phyloP scores from a whole-genome alignment of 1,284 basidiomycete species.

The Ceratobasidium sp. region DNA sequence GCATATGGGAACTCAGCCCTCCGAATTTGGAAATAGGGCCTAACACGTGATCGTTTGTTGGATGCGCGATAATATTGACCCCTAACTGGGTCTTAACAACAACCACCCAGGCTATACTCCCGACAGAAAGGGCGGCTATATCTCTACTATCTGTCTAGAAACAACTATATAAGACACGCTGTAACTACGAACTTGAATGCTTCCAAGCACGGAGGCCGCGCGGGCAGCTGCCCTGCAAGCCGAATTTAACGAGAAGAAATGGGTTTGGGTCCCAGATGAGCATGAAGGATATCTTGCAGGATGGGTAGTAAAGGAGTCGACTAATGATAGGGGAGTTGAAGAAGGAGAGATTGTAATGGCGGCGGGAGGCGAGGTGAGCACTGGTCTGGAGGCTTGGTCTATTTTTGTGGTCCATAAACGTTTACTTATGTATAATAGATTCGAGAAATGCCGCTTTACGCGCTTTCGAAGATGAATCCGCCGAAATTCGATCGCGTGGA shows the following conservation, averaged over 20 bases:
- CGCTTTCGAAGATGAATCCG: slow-evolving; percentile 95
- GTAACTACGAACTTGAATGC: slow-evolving; percentile 20
- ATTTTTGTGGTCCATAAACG: slow-evolving; percentile 31
- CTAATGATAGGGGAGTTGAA: slow-evolving; percentile 67
- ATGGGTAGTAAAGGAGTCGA: slow-evolving; percentile 83
- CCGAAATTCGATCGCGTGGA: slow-evolving; percentile 98
- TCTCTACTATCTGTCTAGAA: not conserved
- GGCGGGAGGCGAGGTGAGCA: slow-evolving; percentile 78
- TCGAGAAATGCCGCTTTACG: slow-evolving; percentile 79
- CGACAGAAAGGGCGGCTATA: not conserved
- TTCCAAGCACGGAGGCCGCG: slow-evolving; percentile 73
- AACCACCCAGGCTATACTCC: not conserved
- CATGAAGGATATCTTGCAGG: slow-evolving; percentile 90
- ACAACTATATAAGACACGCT: not conserved
- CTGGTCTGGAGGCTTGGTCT: slow-evolving; percentile 18
- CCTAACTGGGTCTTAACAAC: slow-evolving; percentile 37
- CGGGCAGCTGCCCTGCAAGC: slow-evolving; percentile 88
- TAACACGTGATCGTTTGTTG: slow-evolving; percentile 43
- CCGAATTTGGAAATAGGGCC: slow-evolving; percentile 17
- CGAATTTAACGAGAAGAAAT: slow-evolving; percentile 97
- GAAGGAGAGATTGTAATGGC: slow-evolving; percentile 84
- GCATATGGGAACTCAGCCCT: not conserved
- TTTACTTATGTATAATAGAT: slow-evolving; percentile 62
- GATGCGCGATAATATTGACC: slow-evolving; percentile 26
- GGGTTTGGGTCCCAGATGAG: slow-evolving; percentile 95